Percentiles rank a stretch among this genome's conserved stretches.
These are phyloP conservation scores for Hansenula lynferdii DNA, from an alignment of 1,139 yeast species.

Conservation along the genomic window DNA sequence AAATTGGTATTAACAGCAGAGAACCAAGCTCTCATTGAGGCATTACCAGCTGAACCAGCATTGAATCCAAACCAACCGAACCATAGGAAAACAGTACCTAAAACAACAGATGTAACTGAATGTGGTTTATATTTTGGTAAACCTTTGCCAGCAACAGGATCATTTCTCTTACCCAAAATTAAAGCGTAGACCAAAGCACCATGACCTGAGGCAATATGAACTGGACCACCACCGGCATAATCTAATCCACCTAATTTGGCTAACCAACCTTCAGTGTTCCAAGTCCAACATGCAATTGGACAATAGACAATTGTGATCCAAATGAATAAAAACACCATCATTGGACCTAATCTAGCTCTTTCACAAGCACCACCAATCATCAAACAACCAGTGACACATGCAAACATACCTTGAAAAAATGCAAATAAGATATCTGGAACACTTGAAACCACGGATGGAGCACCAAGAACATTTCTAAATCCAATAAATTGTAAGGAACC, in stretches of 20 bases:
- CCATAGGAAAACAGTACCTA: conserved; percentile 94
- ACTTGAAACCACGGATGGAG: conserved; percentile 59
- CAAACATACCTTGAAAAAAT: conserved; percentile 95
- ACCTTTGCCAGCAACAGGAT: conserved; percentile 63
- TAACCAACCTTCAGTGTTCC: conserved; percentile 94
- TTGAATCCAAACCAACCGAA: conserved; percentile 99
- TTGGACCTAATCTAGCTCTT: conserved; percentile 93
- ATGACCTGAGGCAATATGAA: conserved; percentile 90
- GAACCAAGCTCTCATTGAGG: conserved; percentile 88
- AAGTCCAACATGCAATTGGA: conserved; percentile 95
- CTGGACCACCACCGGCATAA: conserved; percentile 99
- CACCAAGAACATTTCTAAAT: conserved; percentile 74
- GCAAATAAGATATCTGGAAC: conserved; percentile 87
- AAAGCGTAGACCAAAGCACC: conserved; percentile 94
- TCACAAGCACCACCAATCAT: conserved; percentile 98
- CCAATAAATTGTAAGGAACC: conserved; percentile 82
- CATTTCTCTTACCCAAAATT: conserved; percentile 86
- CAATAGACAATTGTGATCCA: conserved; percentile 98
- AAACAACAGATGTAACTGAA: conserved; percentile 81
- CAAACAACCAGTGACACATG: conserved; percentile 84
- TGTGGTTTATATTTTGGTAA: conserved; percentile 91
- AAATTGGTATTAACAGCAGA: conserved; percentile 89
- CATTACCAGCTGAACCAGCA: conserved; percentile 95
- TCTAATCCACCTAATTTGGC: conserved; percentile 78
- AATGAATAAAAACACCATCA: conserved; percentile 88